Evolutionary conservation across 2,329 filamentous ascomycete genomes (phyloP), one percentile per base, ranked within the genome.

Genomic region (Gliomastix tumulicola): DNA sequence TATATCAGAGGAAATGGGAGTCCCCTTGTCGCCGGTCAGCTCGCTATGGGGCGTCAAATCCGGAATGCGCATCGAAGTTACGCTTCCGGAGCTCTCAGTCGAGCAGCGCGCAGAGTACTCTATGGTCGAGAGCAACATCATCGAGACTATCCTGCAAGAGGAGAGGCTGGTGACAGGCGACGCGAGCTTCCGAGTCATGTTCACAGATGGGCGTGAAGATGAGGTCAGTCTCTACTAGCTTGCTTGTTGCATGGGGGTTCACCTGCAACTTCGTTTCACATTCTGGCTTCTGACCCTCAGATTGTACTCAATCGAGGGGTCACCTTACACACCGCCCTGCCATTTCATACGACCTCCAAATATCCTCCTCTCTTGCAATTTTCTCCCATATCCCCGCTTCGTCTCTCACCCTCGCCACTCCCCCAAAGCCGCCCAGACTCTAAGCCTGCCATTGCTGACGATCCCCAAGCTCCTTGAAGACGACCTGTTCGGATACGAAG

Each of bases 131-230:
- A 69, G 64, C 40, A 49, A 60, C 22, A 49, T 54, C 3, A 51
- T 71, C 12, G 57, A 66, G 23, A 49, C 45, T 5, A 44, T 73
- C 5, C 31, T 57, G 2, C 51, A 54, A 6, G 47, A 62, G 36
- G 43, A 53, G 12, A 41, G 47, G 1, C 46, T 46, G 2, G 48
- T 51, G 12, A 40, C 42, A 8, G 47, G 44, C 7, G 45, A 56
- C 9, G 17, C 47, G 3, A 49, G 49, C 17, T 66, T 64, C 30
- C 49, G 45, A 5, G 54, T 66, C 10, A 66, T 69, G 40, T 71
- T 69, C 33, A 60, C 61, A 21, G 68, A 72, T 44, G 69, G 68
- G 18, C 56, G 60, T 34, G 45, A 62, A 42, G 58, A 68, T 37
- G 40, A 59, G 46, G 69, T 73, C 57, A 59, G 68, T 63, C 21